Evolutionary conservation across 768 basidiomycete species (phyloP).

Genomic region (Pleurotus tuoliensis): DNA sequence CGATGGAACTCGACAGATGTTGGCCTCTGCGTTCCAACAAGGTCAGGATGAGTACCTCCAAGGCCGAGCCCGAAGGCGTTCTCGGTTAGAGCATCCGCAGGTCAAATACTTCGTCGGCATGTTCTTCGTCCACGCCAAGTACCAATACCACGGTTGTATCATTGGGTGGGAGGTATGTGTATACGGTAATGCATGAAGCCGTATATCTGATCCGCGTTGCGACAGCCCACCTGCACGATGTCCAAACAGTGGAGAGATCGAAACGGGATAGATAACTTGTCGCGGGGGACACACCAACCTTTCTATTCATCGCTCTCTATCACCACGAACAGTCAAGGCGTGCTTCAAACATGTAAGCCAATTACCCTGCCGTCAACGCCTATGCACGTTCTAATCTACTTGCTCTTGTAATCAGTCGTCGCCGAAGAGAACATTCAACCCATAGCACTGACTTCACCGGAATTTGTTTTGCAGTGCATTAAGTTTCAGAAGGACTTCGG

Average conservation of each 20-base stretch:
- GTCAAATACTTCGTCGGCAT: slow-evolving; percentile 47
- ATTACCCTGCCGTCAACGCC: not conserved
- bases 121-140: slow-evolving; percentile 37
- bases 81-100: slow-evolving; percentile 14
- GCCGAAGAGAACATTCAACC: slow-evolving; percentile 31
- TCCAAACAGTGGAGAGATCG: slow-evolving; percentile 38
- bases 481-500: slow-evolving; percentile 4
- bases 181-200: not conserved
- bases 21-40: slow-evolving; percentile 21
- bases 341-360: slow-evolving; percentile 33
- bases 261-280: slow-evolving; percentile 38
- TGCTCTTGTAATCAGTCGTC: slow-evolving; percentile 19
- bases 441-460: not conserved
- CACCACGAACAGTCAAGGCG: slow-evolving; percentile 26
- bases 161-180: slow-evolving; percentile 46
- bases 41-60: slow-evolving; percentile 27
- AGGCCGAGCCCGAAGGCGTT: slow-evolving; percentile 18
- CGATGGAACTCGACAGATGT: not conserved
- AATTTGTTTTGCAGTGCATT: not conserved
- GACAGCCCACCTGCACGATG: slow-evolving; percentile 32
- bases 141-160: slow-evolving; percentile 40
- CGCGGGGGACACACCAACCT: slow-evolving; percentile 41
- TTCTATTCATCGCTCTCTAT: slow-evolving; percentile 35
- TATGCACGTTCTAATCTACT: not conserved
- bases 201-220: not conserved